Evolutionary conservation across 441 rosid species (phyloP), one percentile per base, ranked within the genome.

Genomic region (Theobroma grandiflorum): DNA sequence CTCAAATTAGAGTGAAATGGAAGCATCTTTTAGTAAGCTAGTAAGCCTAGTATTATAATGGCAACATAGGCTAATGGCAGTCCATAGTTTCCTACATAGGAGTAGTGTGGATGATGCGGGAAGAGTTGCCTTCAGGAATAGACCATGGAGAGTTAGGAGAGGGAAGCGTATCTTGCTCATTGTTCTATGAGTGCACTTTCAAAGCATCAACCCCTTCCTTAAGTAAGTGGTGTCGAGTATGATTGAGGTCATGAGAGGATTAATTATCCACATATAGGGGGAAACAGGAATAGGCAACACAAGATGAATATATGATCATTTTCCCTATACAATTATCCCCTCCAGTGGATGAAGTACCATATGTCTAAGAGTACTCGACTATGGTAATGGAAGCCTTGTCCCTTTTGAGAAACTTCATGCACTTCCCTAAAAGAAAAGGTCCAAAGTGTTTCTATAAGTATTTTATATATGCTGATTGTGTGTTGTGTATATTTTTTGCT

Each of bases 181-280:
- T 66, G 10, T 45, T 43, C 55, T 11, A 20, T 68, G 37, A 45
- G 38, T 26, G 55, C 38, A 69, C n/a, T 33, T 4, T n/a, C 73
- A 22, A 45, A 4, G 14, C 9, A 58, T 31, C 63, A 8, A 22
- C 4, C 33, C 63, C 5, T 58, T 58, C 63, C 4, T 20, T 53
- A 69, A 69, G 4, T 26, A 45, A 69, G 57, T 69, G 20, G 11
- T 6, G 18, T 22, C 57, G 22, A 45, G 35, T 45, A 47, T 26
- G 73, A 45, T 68, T 68, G 18, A 6, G 67, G 43, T 63, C 67
- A 66, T 35, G 6, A 66, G 71, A 40, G 71, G 71, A 66, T 66
- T 66, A 8, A 1, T 14, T 38, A 66, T 66, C 38, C 45, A 5
- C 16, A 22, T 22, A 5, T 2, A 45, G 53, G 11, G 35, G 35